A percentile compares a stretch with the other conserved stretches of the same genome.
Evolutionary conservation across 73 alveolate species (phyloP).

Genomic region (Breviolum minutum): DNA sequence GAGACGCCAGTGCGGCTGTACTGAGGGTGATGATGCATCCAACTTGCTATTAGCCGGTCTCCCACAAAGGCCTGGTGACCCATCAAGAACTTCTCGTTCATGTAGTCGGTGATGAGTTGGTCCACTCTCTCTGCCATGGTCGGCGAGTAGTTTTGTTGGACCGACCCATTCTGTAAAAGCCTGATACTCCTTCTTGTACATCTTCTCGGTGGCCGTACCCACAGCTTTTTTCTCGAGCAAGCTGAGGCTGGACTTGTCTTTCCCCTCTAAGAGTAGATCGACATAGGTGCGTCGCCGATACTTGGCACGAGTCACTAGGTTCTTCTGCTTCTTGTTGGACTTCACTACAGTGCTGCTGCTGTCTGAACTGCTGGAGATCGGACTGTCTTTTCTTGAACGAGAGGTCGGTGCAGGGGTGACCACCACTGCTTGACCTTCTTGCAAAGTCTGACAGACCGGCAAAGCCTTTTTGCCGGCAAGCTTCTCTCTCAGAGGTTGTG

Average conservation of each 20-base stretch:
- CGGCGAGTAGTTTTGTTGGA: background rate
- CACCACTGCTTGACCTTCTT: background rate
- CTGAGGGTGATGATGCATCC: conserved; percentile 41
- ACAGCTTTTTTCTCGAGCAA: conserved; percentile 12
- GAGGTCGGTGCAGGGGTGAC: background rate
- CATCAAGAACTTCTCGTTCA: conserved; percentile 10
- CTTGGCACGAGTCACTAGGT: background rate
- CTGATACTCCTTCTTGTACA: background rate
- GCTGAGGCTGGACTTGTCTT: background rate
- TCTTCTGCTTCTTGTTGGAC: background rate
- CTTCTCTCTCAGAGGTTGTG: background rate
- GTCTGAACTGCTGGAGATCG: background rate
- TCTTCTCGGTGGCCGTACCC: background rate
- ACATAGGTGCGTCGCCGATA: background rate
- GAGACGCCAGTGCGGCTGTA: background rate
- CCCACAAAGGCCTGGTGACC: conserved; percentile 13
- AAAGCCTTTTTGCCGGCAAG: background rate
- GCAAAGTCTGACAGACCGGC: background rate
- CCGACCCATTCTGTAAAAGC: background rate
- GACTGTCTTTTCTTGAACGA: background rate
- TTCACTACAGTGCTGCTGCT: background rate
- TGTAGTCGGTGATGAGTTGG: background rate
- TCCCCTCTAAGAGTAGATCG: conserved; percentile 8
- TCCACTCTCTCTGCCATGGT: background rate
- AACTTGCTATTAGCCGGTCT: background rate